Evolutionary conservation across 2,329 filamentous ascomycete genomes (phyloP).

Genomic region (Blastomyces parvus): DNA sequence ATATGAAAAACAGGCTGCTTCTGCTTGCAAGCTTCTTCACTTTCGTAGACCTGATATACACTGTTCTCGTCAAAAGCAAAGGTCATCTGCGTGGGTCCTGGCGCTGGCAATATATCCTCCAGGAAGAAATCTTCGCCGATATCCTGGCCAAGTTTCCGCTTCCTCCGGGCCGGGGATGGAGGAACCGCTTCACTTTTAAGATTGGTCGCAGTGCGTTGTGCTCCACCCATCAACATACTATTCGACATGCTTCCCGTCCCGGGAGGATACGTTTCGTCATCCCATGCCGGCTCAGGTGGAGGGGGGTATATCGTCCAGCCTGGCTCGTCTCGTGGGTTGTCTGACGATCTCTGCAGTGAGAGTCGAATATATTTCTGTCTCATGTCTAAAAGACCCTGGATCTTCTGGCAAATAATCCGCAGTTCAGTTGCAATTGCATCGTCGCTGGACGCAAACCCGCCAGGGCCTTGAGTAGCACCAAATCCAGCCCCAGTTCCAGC

Average conservation of each 20-base stretch:
- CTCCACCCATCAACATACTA: slow-evolving; percentile 19
- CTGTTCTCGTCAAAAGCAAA: slow-evolving; percentile 74
- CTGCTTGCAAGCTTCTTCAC: slow-evolving; percentile 49
- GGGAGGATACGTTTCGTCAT: slow-evolving; percentile 45
- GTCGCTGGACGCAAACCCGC: slow-evolving; percentile 61
- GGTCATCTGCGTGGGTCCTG: slow-evolving; percentile 58
- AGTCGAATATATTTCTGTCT: slow-evolving; percentile 80
- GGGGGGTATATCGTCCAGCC: slow-evolving; percentile 84
- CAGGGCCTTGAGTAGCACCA: slow-evolving; percentile 51
- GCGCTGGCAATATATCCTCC: slow-evolving; percentile 65
- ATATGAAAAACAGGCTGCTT: slow-evolving; percentile 66
- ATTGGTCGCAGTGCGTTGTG: slow-evolving; percentile 16
- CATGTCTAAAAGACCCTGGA: slow-evolving; percentile 79
- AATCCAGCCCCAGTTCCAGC: slow-evolving; percentile 51
- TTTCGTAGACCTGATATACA: slow-evolving; percentile 87
- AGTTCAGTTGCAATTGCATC: slow-evolving; percentile 76
- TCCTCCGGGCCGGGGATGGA: slow-evolving; percentile 46
- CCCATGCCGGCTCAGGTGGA: slow-evolving; percentile 86
- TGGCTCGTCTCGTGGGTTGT: slow-evolving; percentile 79
- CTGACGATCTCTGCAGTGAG: slow-evolving; percentile 68
- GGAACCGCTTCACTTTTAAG: slow-evolving; percentile 25
- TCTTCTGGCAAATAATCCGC: slow-evolving; percentile 75
- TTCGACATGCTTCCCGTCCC: slow-evolving; percentile 24
- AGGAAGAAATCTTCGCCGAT: slow-evolving; percentile 90
- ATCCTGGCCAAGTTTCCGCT: slow-evolving; percentile 75